These are phyloP conservation scores for Dendrobium nobile DNA, from an alignment of 106 monocot species.

Conservation along the genomic window DNA sequence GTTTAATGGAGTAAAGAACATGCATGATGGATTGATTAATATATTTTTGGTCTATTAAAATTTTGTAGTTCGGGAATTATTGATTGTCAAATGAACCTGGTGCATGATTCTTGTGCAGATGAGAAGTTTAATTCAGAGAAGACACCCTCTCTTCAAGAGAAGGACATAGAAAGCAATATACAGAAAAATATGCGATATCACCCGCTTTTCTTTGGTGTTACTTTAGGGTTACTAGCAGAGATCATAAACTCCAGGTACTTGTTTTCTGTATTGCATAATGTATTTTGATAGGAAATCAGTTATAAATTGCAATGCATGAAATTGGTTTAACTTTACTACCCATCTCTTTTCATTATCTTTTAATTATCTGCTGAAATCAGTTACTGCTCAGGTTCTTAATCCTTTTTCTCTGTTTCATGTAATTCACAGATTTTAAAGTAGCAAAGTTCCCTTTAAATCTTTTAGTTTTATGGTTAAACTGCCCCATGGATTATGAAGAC, in stretches of 20 bases:
- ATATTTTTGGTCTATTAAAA: not conserved
- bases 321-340: not conserved
- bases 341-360: not conserved
- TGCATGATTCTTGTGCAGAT: slow-evolving; percentile 35
- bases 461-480: not conserved
- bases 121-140: slow-evolving; percentile 18
- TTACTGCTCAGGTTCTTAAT: not conserved
- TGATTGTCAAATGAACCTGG: not conserved
- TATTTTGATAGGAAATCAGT: not conserved
- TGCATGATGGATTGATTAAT: not conserved
- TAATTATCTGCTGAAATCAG: not conserved
- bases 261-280: not conserved
- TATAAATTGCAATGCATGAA: not conserved
- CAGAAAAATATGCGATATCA: slow-evolving; percentile 48
- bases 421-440: not conserved
- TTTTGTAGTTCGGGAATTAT: not conserved
- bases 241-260: slow-evolving; percentile 94
- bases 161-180: slow-evolving; percentile 12
- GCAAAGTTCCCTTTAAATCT: not conserved
- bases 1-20: not conserved
- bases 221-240: slow-evolving; percentile 80
- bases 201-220: slow-evolving; percentile 89
- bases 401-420: not conserved
- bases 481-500: not conserved
- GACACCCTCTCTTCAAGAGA: slow-evolving; percentile 12